Percentiles rank a stretch among this genome's conserved stretches.
These are phyloP conservation scores for Tetrahymena malaccensis DNA, from an alignment of 73 alveolate species.

Conservation along the genomic window DNA sequence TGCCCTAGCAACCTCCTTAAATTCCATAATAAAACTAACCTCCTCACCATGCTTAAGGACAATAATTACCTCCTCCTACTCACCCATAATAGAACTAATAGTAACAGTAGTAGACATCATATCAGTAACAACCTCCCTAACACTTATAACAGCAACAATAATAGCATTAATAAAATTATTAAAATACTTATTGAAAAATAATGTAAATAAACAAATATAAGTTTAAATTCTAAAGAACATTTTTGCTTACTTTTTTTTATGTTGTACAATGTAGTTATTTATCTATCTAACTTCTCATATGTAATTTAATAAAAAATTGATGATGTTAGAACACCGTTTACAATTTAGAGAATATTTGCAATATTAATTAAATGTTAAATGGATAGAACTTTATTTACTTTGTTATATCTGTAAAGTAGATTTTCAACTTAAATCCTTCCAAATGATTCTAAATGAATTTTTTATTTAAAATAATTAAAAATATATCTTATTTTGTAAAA, in stretches of 20 bases:
- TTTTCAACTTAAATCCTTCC: neutral
- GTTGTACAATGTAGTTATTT: neutral
- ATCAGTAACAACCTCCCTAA: neutral
- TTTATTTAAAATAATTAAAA: neutral
- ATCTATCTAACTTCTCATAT: neutral
- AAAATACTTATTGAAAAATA: neutral
- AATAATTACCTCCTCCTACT: neutral
- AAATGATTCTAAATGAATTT: neutral
- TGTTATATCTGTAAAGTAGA: neutral
- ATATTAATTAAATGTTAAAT: no score
- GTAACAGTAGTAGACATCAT: neutral
- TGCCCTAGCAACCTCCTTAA: neutral
- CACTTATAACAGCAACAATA: neutral
- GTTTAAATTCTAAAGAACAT: neutral
- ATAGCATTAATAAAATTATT: neutral
- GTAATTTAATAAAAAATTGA: no score
- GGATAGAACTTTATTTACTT: neutral
- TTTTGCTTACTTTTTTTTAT: neutral
- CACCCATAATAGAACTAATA: neutral
- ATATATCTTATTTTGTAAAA: neutral
- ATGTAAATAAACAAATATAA: neutral
- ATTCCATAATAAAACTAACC: neutral
- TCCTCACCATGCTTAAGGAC: neutral
- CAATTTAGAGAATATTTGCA: neutral
- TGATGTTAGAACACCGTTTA: neutral